Evolutionary conservation across 2,329 filamentous ascomycete genomes (phyloP).

Genomic region (Hypoxylon sp.): DNA sequence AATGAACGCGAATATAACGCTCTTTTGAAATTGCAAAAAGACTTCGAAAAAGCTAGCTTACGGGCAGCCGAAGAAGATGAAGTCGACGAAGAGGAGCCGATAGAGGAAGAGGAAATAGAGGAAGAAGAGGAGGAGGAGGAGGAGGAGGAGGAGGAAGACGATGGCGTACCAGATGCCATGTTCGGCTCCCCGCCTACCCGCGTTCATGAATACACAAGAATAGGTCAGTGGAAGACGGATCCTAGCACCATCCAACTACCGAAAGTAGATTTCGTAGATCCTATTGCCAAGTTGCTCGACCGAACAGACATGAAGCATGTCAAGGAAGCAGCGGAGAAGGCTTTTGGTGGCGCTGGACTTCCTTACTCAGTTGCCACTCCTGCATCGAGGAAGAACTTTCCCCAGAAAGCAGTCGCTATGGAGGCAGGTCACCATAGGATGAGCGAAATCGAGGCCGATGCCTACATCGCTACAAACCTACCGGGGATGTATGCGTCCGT

Average conservation of each 20-base stretch:
- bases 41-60: slow-evolving; percentile 63
- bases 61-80: slow-evolving; percentile 52
- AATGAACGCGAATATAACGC: slow-evolving; percentile 68
- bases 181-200: slow-evolving; percentile 62
- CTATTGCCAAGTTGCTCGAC: slow-evolving; percentile 76
- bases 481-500: slow-evolving; percentile 78
- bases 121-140: slow-evolving; percentile 51
- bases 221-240: slow-evolving; percentile 79
- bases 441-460: slow-evolving; percentile 80
- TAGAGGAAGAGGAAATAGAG: slow-evolving; percentile 49
- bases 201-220: slow-evolving; percentile 78
- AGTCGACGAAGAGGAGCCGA: slow-evolving; percentile 45
- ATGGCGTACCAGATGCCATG: slow-evolving; percentile 50
- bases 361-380: slow-evolving; percentile 83
- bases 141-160: slow-evolving; percentile 55
- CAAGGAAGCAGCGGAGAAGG: slow-evolving; percentile 74
- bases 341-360: slow-evolving; percentile 81
- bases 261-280: slow-evolving; percentile 73
- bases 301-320: slow-evolving; percentile 81
- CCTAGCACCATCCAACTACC: slow-evolving; percentile 84
- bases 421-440: slow-evolving; percentile 74
- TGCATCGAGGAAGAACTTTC: slow-evolving; percentile 64
- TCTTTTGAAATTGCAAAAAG: slow-evolving; percentile 68
- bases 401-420: slow-evolving; percentile 74
- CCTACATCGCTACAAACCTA: slow-evolving; percentile 76